phyloP scores from a whole-genome alignment of 148 eudicot genomes.

The Nepenthes gracilis region DNA sequence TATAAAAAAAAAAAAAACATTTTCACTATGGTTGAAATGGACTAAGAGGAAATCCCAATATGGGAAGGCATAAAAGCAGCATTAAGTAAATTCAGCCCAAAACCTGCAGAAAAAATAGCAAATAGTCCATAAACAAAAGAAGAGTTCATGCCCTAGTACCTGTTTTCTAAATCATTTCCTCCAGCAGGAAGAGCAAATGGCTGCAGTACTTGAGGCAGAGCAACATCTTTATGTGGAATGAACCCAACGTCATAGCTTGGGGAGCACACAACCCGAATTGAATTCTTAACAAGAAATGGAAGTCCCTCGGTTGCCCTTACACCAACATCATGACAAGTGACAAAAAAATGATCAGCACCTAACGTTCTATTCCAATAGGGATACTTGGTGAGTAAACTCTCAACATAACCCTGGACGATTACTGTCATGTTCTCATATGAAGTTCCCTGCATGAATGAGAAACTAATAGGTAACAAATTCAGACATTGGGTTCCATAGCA shows the following conservation, averaged over 20 bases:
- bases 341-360: conserved; percentile 95
- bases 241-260: conserved; percentile 87
- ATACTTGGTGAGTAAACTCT: conserved; percentile 66
- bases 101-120: background rate
- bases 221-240: conserved; percentile 95
- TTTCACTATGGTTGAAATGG: no score
- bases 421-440: conserved; percentile 90
- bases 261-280: conserved; percentile 87
- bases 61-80: no score
- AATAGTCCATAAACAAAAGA: background rate
- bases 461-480: background rate
- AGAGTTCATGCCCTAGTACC: conserved; percentile 21
- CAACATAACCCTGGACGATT: conserved; percentile 76
- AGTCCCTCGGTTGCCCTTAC: conserved; percentile 91
- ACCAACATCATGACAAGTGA: conserved; percentile 96
- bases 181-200: conserved; percentile 96
- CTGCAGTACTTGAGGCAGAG: conserved; percentile 92
- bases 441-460: conserved; percentile 54
- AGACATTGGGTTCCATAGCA: background rate
- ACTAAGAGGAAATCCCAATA: no score
- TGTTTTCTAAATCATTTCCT: conserved; percentile 74
- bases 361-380: conserved; percentile 94
- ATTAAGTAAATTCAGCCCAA: background rate
- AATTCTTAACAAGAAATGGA: conserved; percentile 71
- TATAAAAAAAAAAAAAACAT: no score